phyloP scores from a whole-genome alignment of 768 basidiomycete genomes.

The Zangia roseola region DNA sequence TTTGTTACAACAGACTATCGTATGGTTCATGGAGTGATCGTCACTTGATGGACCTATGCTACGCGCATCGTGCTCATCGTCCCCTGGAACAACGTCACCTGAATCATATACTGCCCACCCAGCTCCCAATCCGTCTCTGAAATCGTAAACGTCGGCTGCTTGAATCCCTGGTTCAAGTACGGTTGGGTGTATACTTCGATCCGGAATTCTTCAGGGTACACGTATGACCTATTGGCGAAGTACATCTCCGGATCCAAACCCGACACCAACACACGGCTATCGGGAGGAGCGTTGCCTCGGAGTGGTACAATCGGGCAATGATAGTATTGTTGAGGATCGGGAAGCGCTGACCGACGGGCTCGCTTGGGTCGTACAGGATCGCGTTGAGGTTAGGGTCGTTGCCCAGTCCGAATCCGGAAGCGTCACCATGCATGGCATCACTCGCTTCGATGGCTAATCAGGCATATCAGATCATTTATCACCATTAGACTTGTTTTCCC shows the following conservation, averaged over 20 bases:
- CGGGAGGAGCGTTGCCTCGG: conserved; percentile 71
- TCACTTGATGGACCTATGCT: too few species aligned
- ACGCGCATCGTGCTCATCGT: conserved; percentile 49
- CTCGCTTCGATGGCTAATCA: conserved; percentile 64
- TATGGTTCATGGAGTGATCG: too few species aligned
- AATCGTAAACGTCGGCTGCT: conserved; percentile 62
- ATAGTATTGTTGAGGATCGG: conserved; percentile 67
- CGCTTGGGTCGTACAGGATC: conserved; percentile 66
- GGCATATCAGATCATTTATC: background rate
- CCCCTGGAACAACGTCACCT: conserved; percentile 40
- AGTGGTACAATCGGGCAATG: conserved; percentile 76
- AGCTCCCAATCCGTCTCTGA: conserved; percentile 62
- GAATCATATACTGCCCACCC: conserved; percentile 52
- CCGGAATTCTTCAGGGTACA: conserved; percentile 76
- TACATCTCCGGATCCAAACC: conserved; percentile 70
- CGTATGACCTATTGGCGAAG: conserved; percentile 34
- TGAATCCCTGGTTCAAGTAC: conserved; percentile 65
- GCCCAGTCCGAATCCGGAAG: conserved; percentile 73
- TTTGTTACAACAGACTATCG: too few species aligned
- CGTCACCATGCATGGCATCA: conserved; percentile 73
- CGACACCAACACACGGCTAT: conserved; percentile 72
- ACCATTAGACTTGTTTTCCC: background rate
- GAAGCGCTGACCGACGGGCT: conserved; percentile 58
- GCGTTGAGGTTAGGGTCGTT: conserved; percentile 61
- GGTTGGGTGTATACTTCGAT: conserved; percentile 83